phyloP scores from a whole-genome alignment of 805 yeast species.

The Ogataea pini region DNA sequence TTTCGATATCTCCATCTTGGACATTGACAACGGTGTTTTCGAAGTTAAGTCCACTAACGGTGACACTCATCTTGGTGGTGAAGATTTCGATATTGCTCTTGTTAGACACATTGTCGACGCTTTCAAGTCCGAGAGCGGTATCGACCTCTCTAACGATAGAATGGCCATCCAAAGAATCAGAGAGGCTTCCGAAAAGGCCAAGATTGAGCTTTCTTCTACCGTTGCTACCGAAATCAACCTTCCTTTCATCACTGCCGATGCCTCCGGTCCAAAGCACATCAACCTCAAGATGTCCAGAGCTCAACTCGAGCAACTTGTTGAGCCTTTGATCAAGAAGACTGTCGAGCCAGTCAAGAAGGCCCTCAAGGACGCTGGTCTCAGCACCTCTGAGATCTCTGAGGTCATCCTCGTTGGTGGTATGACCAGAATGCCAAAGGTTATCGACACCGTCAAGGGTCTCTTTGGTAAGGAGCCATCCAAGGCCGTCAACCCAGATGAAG shows the following conservation, averaged over 20 bases:
- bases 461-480: slow-evolving; percentile 69
- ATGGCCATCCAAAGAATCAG: slow-evolving; percentile 71
- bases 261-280: slow-evolving; percentile 56
- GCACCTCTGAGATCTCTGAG: slow-evolving; percentile 68
- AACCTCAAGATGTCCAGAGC: slow-evolving; percentile 60
- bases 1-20: slow-evolving; percentile 93
- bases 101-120: slow-evolving; percentile 70
- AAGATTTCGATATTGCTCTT: slow-evolving; percentile 83
- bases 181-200: slow-evolving; percentile 77
- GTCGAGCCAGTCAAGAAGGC: slow-evolving; percentile 75
- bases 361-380: slow-evolving; percentile 68
- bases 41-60: slow-evolving; percentile 98
- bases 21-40: slow-evolving; percentile 96
- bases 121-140: slow-evolving; percentile 55
- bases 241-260: slow-evolving; percentile 63
- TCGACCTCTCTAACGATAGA: slow-evolving; percentile 53
- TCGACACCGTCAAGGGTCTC: slow-evolving; percentile 57
- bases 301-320: slow-evolving; percentile 65
- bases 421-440: slow-evolving; percentile 86
- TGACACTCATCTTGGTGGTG: slow-evolving; percentile 93
- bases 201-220: slow-evolving; percentile 72
- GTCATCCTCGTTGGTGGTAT: slow-evolving; percentile 83
- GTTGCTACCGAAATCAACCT: slow-evolving; percentile 60
- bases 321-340: slow-evolving; percentile 65
- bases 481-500: slow-evolving; percentile 85